These are phyloP conservation scores for Ophiocordyceps polyrhachis-furcata DNA, from an alignment of 2,329 filamentous ascomycete genomes.

Conservation along the genomic window DNA sequence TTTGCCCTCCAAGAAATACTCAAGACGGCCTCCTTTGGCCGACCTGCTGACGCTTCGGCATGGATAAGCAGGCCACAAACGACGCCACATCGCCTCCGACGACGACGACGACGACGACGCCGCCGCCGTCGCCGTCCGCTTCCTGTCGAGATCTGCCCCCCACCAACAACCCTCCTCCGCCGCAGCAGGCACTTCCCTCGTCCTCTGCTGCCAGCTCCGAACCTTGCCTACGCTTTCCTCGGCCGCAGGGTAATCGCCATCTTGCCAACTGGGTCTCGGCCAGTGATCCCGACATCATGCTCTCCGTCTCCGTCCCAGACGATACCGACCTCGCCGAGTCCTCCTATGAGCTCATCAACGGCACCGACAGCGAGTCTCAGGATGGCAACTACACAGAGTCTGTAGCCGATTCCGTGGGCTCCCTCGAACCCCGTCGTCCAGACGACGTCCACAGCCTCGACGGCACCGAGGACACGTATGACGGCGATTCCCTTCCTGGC, in stretches of 20 bases:
- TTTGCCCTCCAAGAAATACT: not conserved
- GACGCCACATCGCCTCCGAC: constrained; percentile 9
- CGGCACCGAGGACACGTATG: constrained; percentile 28
- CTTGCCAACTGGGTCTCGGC: constrained; percentile 42
- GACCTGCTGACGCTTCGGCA: constrained; percentile 22
- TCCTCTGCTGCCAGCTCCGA: constrained; percentile 18
- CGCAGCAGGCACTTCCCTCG: constrained; percentile 2
- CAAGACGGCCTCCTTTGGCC: not conserved
- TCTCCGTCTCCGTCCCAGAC: constrained; percentile 20
- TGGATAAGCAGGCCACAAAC: constrained; percentile 27
- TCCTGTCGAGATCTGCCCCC: constrained; percentile 3
- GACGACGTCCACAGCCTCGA: constrained; percentile 34
- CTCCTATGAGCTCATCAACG: constrained; percentile 36
- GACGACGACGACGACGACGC: constrained; percentile 5
- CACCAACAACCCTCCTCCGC: constrained; percentile 2
- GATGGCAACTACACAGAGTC: constrained; percentile 29
- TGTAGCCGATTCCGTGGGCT: constrained; percentile 28
- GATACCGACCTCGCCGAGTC: constrained; percentile 35
- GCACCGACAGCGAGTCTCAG: constrained; percentile 33
- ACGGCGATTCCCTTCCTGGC: constrained; percentile 21
- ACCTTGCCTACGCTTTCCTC: constrained; percentile 36
- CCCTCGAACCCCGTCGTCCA: constrained; percentile 26
- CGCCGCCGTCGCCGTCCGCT: not conserved
- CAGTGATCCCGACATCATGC: constrained; percentile 39
- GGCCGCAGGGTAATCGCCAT: constrained; percentile 32